A percentile compares a stretch with the other conserved stretches of the same genome.
Evolutionary conservation across 805 yeast species (phyloP).

Genomic region (Sungouiella thailandica): DNA sequence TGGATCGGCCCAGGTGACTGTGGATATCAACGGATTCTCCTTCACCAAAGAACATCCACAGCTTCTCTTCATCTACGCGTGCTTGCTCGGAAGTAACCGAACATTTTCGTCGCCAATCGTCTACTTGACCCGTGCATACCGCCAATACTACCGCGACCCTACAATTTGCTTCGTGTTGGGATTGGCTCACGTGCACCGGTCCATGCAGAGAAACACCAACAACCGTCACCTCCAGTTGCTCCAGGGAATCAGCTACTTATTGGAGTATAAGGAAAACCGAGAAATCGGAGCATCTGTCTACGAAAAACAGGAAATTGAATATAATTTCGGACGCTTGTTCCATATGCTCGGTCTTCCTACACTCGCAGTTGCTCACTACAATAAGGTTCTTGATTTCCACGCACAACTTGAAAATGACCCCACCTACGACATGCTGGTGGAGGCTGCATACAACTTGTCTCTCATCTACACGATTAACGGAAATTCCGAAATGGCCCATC

Average conservation of each 20-base stretch:
- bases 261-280: slow-evolving; percentile 63
- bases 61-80: slow-evolving; percentile 72
- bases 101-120: slow-evolving; percentile 80
- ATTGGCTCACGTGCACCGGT: slow-evolving; percentile 77
- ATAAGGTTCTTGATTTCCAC: slow-evolving; percentile 50
- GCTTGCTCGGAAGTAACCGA: slow-evolving; percentile 73
- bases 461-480: slow-evolving; percentile 74
- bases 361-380: slow-evolving; percentile 70
- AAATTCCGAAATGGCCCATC: slow-evolving; percentile 58
- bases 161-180: slow-evolving; percentile 72
- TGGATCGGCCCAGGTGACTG: slow-evolving; percentile 76
- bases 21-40: slow-evolving; percentile 39
- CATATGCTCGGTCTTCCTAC: slow-evolving; percentile 76
- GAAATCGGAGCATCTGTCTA: slow-evolving; percentile 31
- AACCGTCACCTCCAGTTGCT: slow-evolving; percentile 83
- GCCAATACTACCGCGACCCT: slow-evolving; percentile 68
- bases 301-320: slow-evolving; percentile 72
- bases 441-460: slow-evolving; percentile 82
- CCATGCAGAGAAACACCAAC: slow-evolving; percentile 83
- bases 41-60: slow-evolving; percentile 53
- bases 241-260: slow-evolving; percentile 77
- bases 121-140: slow-evolving; percentile 68
- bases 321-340: slow-evolving; percentile 79
- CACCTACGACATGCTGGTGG: slow-evolving; percentile 57
- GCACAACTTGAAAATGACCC: slow-evolving; percentile 36